These are phyloP conservation scores for Metarhizium sp. DNA, from an alignment of 2,329 filamentous ascomycete genomes.

Conservation along the genomic window DNA sequence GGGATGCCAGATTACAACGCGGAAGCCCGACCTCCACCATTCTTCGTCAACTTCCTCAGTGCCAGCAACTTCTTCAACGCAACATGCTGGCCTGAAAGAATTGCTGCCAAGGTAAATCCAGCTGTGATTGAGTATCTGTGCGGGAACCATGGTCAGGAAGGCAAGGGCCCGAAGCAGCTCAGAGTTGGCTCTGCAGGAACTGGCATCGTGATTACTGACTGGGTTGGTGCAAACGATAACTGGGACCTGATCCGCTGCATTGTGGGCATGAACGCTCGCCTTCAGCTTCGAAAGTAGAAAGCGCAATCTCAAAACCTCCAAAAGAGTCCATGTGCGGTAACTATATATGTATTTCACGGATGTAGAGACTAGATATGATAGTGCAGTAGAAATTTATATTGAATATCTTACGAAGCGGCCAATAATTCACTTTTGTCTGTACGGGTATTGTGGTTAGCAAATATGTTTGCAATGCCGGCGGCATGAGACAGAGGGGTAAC, in stretches of 20 bases:
- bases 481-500: not conserved
- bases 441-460: not conserved
- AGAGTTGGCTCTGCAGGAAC: conserved; percentile 64
- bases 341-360: not conserved
- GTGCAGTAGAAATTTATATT: not conserved
- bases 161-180: conserved; percentile 38
- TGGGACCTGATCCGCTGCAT: conserved; percentile 87
- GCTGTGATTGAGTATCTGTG: conserved; percentile 57
- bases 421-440: not conserved
- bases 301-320: not conserved
- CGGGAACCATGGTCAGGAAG: conserved; percentile 42
- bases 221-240: conserved; percentile 77
- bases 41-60: conserved; percentile 85
- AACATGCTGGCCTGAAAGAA: conserved; percentile 85
- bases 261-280: conserved; percentile 78
- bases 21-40: conserved; percentile 38
- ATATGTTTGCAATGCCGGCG: not conserved
- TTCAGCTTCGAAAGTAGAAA: conserved; percentile 37
- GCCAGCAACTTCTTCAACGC: conserved; percentile 92
- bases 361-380: not conserved
- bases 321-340: not conserved
- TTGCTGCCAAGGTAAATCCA: conserved; percentile 82
- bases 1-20: conserved; percentile 19
- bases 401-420: not conserved
- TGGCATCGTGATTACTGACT: conserved; percentile 86